Evolutionary conservation across 75 land plant genomes (phyloP).

Genomic region (Pinus tabuliformis): DNA sequence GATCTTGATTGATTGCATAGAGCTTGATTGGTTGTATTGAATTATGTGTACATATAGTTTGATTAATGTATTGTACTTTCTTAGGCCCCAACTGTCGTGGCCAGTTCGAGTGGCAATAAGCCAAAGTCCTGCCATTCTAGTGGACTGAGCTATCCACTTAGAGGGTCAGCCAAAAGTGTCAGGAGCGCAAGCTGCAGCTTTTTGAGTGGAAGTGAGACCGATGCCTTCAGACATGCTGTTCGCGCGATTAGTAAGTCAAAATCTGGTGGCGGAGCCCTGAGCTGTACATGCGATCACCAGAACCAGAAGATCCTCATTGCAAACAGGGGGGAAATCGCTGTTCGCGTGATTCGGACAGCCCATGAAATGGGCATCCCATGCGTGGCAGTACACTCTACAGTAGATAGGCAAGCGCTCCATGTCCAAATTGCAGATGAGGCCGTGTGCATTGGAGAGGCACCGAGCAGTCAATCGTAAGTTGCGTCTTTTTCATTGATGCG

Average conservation of each 20-base stretch:
- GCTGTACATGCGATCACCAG: constrained; percentile 46
- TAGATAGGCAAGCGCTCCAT: constrained; percentile 84
- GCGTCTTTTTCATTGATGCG: neutral
- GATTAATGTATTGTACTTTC: neutral
- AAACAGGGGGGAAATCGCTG: constrained; percentile 95
- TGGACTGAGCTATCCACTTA: neutral
- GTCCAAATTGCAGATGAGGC: constrained; percentile 91
- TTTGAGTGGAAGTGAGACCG: neutral
- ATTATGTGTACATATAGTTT: neutral
- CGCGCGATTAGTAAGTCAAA: constrained; percentile 12
- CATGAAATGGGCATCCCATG: constrained; percentile 97
- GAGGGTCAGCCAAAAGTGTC: neutral
- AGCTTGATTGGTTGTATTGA: neutral
- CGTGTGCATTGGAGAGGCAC: constrained; percentile 96
- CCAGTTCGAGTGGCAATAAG: constrained; percentile 4
- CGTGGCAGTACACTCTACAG: constrained; percentile 91
- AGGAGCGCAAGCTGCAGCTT: constrained; percentile 2
- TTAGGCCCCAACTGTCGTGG: neutral
- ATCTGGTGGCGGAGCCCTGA: constrained; percentile 45
- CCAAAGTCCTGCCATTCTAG: neutral
- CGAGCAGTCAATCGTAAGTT: constrained; percentile 89
- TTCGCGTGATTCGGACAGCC: constrained; percentile 88
- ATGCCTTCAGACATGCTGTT: constrained; percentile 10
- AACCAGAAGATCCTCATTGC: constrained; percentile 87
- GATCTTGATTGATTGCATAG: neutral